Percentiles rank a stretch among this genome's conserved stretches.
phyloP scores from a whole-genome alignment of 352 stramenopile species.

The Globisporangium lucens region DNA sequence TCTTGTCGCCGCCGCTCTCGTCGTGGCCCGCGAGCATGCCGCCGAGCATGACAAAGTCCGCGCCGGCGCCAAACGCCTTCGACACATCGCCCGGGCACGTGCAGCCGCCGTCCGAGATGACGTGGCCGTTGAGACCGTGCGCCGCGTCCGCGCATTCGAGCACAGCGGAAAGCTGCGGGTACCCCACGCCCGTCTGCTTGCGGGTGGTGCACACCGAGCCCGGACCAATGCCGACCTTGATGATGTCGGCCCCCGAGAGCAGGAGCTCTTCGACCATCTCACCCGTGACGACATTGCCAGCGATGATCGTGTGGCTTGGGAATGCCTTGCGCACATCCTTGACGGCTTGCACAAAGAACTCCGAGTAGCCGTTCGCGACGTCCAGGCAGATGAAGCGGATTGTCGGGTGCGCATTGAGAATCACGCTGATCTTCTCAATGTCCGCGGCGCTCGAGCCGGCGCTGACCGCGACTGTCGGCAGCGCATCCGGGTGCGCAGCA shows the following conservation, averaged over 20 bases:
- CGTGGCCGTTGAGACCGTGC: slow-evolving; percentile 85
- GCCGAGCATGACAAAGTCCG: slow-evolving; percentile 93
- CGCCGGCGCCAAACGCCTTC: slow-evolving; percentile 90
- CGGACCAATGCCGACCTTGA: slow-evolving; percentile 93
- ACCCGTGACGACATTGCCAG: slow-evolving; percentile 90
- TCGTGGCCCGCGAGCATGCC: slow-evolving; percentile 92
- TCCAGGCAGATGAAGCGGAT: slow-evolving; percentile 89
- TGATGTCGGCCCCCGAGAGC: slow-evolving; percentile 89
- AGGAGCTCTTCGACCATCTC: slow-evolving; percentile 93
- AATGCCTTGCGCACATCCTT: slow-evolving; percentile 50
- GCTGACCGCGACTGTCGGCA: slow-evolving; percentile 77
- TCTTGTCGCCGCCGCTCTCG: slow-evolving; percentile 84
- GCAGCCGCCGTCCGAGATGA: slow-evolving; percentile 89
- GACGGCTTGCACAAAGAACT: slow-evolving; percentile 84
- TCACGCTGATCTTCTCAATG: slow-evolving; percentile 58
- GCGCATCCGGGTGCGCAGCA: slow-evolving; percentile 38
- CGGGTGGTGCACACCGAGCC: slow-evolving; percentile 91
- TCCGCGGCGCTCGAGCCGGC: slow-evolving; percentile 70
- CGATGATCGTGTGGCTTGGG: slow-evolving; percentile 87
- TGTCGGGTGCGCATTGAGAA: slow-evolving; percentile 56
- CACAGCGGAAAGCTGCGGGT: slow-evolving; percentile 89
- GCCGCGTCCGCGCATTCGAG: slow-evolving; percentile 91
- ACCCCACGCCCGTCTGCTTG: slow-evolving; percentile 91
- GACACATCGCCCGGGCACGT: slow-evolving; percentile 88
- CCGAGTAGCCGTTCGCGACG: slow-evolving; percentile 88